Conservation (phyloP, 306 rosid species). For the Fagus crenata region DNA sequence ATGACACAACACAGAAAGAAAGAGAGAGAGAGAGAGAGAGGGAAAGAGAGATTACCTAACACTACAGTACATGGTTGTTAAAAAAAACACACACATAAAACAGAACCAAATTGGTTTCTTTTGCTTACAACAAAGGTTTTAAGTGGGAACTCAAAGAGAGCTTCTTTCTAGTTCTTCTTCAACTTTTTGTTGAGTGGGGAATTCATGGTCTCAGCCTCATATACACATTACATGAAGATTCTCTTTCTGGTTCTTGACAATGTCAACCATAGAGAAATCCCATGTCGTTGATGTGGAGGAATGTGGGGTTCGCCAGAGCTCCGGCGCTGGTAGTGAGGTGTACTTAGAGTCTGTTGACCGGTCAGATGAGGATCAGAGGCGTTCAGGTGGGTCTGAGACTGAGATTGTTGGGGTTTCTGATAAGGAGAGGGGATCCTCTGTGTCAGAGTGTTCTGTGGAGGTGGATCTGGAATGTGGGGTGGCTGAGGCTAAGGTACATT, state of each 20-base stretch:
- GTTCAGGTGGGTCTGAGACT: slow-evolving; percentile 34
- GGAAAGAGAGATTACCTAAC: slow-evolving; percentile 41
- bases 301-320: slow-evolving; percentile 40
- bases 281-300: slow-evolving; percentile 43
- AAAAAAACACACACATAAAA: slow-evolving; percentile 5
- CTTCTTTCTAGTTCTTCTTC: slow-evolving; percentile 14
- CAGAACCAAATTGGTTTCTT: slow-evolving; percentile 24
- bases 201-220: slow-evolving; percentile 43
- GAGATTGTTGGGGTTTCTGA: slow-evolving; percentile 58
- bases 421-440: slow-evolving; percentile 49
- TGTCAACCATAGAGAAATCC: slow-evolving; percentile 47
- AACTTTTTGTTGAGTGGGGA: slow-evolving; percentile 34
- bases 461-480: slow-evolving; percentile 67
- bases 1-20: slow-evolving; percentile 15
- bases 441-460: slow-evolving; percentile 54
- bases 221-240: slow-evolving; percentile 67
- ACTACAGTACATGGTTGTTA: slow-evolving; percentile 31
- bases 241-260: slow-evolving; percentile 47
- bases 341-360: slow-evolving; percentile 4
- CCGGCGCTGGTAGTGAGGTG: slow-evolving; percentile 20
- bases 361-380: slow-evolving; percentile 40
- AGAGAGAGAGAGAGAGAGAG: slow-evolving; percentile 10
- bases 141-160: slow-evolving; percentile 29
- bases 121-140: slow-evolving; percentile 8
- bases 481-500: slow-evolving; percentile 51